Conservation (phyloP, 345 rosid species). For the Gossypium bickii region DNA sequence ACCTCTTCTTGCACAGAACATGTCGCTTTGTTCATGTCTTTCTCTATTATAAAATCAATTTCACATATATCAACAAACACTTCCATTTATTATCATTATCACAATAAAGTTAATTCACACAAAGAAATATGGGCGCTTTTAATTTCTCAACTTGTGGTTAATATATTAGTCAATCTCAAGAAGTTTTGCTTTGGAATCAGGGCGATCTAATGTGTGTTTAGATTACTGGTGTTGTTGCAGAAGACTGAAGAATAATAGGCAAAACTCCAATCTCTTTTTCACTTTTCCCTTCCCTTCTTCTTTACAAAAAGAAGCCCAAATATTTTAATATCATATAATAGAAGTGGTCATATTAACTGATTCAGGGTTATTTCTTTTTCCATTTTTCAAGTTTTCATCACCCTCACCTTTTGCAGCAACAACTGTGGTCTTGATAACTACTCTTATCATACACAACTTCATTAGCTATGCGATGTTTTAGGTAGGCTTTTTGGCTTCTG, state of each 20-base stretch:
- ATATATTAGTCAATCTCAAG: background rate
- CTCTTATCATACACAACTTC: too few species aligned
- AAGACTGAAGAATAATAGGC: background rate
- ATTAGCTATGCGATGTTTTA: too few species aligned
- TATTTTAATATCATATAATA: too few species aligned
- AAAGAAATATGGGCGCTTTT: background rate
- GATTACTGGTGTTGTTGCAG: slow-evolving; percentile 21
- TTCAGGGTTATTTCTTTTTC: too few species aligned
- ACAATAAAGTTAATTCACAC: background rate
- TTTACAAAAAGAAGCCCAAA: too few species aligned
- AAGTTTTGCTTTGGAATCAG: slow-evolving; percentile 22
- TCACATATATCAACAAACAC: background rate
- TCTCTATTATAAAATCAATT: background rate
- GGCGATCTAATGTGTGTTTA: slow-evolving; percentile 3
- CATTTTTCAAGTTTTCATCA: too few species aligned
- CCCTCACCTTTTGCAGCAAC: too few species aligned
- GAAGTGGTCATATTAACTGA: too few species aligned
- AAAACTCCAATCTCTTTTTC: too few species aligned
- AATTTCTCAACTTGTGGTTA: background rate
- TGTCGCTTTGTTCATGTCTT: slow-evolving; percentile 39
- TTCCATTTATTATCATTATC: background rate
- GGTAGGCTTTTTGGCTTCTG: too few species aligned
- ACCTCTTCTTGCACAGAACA: slow-evolving; percentile 44
- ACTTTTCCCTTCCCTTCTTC: too few species aligned
- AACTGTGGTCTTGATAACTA: too few species aligned